Base-by-base conservation (phyloP, 805 yeast species). In the Lipomyces orientalis region DNA sequence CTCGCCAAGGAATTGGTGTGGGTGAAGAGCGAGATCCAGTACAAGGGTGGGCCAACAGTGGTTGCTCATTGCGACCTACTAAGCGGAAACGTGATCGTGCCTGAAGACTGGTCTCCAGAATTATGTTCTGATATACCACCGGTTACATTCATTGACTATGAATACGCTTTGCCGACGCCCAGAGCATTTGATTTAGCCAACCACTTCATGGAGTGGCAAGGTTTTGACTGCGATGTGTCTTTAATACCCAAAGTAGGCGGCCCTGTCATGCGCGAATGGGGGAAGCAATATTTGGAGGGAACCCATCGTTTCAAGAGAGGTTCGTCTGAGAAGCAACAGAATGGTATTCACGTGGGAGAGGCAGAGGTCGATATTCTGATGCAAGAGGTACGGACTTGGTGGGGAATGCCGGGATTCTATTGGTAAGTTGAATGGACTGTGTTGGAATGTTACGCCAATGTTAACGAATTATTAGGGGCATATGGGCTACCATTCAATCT, bases 141-240 rank as follows among this genome's bases (percentile, higher is more conserved):
- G 0, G 81, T 88, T 14, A 81, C 85, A 14, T 88, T 88, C 72
- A 88, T 88, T 58, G 93, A 88, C 75, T 88, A 88, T 74, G 93
- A 88, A 78, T 88, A 88, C 73, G 86, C 89, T 85, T 81, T 87
- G 69, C 88, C 88, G 10, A 90, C 89, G 2, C 91, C 92, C 4
- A 77, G 93, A 58, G 92, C 90, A 0, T 88, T 88, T 74, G 93
- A 88, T 74, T 87, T 89, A 29, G 89, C 92, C 14, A 88, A 88
- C 71, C 93, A 88, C 76, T 85, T 88, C 70, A 87, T 88, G 75
- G 93, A 88, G 75, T 88, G 93, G 92, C 95, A 90, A 76, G 95
- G 95, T 1, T 89, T 89, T 73, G 87, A 88, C 69, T 90, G 95
- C 76, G 87, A 87, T 71, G 81, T 84, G 31, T 76, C 81, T 12